Evolutionary conservation across 1,284 basidiomycete species (phyloP).

Genomic region (Phylloporus gajari): DNA sequence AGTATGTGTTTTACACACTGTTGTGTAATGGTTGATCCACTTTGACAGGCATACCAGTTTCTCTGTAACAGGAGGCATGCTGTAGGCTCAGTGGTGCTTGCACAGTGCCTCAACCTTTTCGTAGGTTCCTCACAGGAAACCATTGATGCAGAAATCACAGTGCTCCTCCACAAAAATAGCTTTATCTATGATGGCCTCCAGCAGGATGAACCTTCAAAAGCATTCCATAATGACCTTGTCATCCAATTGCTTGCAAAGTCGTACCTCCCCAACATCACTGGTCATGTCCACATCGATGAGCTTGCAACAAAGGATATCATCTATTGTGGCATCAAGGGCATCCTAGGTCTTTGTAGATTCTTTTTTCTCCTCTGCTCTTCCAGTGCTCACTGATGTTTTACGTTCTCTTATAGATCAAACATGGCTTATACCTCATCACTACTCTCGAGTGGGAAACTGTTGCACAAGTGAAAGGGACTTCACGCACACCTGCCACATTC

Average conservation of each 20-base stretch:
- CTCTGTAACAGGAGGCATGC: constrained; percentile 7
- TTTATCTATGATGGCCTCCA: background rate
- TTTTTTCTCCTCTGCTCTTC: no score
- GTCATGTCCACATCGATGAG: background rate
- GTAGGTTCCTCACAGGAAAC: background rate
- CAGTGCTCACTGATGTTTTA: no score
- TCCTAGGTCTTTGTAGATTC: background rate
- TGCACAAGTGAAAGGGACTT: no score
- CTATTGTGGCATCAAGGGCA: background rate
- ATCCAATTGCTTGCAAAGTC: background rate
- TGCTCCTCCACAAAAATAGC: background rate
- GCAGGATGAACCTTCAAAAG: background rate
- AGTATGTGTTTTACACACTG: no score
- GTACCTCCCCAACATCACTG: background rate
- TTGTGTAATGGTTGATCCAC: background rate
- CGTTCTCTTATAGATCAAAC: no score
- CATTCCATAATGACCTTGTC: background rate
- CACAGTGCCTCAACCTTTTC: background rate
- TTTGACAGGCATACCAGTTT: constrained; percentile 5
- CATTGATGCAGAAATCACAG: background rate
- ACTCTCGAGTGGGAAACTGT: no score
- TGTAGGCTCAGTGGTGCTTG: constrained; percentile 1
- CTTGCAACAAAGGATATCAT: background rate
- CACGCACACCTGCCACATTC: no score
- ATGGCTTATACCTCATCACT: no score